Evolutionary conservation across 164 flowering plant species (phyloP).

Genomic region (Tetracentron sinense): DNA sequence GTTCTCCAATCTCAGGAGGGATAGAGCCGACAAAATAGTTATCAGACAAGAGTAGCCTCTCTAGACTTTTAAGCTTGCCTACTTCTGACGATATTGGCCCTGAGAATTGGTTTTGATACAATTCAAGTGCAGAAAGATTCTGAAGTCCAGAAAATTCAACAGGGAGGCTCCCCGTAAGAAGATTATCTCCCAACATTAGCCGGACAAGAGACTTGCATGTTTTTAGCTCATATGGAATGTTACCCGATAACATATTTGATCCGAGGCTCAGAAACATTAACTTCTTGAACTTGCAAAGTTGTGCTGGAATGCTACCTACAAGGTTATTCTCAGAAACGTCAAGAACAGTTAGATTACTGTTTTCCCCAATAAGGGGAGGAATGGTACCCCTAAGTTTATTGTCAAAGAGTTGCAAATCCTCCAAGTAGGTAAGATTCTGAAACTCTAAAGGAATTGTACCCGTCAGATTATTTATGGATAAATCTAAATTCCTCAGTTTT

Average conservation of each 20-base stretch:
- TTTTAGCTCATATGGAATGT: conserved; percentile 43
- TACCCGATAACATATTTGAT: conserved; percentile 44
- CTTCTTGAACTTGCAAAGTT: conserved; percentile 32
- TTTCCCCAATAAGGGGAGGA: conserved; percentile 41
- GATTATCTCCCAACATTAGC: conserved; percentile 45
- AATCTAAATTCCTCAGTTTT: conserved; percentile 34
- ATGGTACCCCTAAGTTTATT: conserved; percentile 45
- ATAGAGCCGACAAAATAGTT: conserved; percentile 39
- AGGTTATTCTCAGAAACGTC: conserved; percentile 41
- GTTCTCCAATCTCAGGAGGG: conserved; percentile 44
- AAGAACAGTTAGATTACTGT: conserved; percentile 35
- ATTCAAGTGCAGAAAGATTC: conserved; percentile 46
- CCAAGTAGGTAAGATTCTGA: conserved; percentile 37
- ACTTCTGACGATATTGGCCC: conserved; percentile 45
- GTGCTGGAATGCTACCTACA: conserved; percentile 40
- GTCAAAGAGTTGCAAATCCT: conserved; percentile 41
- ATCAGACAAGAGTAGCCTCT: conserved; percentile 39
- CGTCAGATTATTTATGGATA: conserved; percentile 52
- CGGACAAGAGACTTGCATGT: conserved; percentile 46
- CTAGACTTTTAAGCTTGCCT: conserved; percentile 38
- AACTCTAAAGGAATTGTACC: conserved; percentile 42
- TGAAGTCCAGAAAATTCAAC: conserved; percentile 30
- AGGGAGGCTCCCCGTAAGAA: conserved; percentile 51
- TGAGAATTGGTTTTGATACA: conserved; percentile 42
- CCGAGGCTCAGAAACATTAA: conserved; percentile 49